Conservation (phyloP, 176 grass and related monocot species). For the Triticum turgidum region DNA sequence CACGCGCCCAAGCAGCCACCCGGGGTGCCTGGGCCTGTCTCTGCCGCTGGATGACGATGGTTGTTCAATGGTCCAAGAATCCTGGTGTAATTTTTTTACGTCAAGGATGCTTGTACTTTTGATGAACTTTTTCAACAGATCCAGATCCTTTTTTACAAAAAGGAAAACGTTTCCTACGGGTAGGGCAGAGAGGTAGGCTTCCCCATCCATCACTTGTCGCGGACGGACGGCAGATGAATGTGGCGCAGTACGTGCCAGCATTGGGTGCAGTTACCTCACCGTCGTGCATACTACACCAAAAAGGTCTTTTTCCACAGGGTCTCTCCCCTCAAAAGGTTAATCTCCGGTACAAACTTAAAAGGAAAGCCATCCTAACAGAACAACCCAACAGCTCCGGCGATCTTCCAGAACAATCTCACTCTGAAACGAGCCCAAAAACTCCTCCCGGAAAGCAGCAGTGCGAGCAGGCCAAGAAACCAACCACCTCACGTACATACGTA, state of each 20-base stretch:
- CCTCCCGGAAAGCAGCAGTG: neutral
- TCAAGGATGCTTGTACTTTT: too few relatives aligned
- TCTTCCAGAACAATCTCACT: neutral
- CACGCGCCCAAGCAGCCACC: too few relatives aligned
- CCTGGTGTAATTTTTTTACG: too few relatives aligned
- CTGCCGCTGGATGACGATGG: accelerated
- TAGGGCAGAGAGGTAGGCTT: too few relatives aligned
- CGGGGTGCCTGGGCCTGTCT: too few relatives aligned
- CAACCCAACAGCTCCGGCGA: neutral
- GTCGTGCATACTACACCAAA: neutral
- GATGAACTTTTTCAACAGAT: too few relatives aligned
- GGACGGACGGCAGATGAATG: neutral
- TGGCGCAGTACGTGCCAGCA: neutral
- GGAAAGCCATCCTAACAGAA: neutral
- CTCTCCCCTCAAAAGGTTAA: neutral
- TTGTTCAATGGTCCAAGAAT: too few relatives aligned
- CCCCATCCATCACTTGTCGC: neutral
- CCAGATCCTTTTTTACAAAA: too few relatives aligned
- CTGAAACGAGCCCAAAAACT: neutral
- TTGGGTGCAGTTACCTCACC: neutral
- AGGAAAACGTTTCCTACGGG: too few relatives aligned
- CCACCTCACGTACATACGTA: neutral
- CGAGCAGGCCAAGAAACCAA: neutral
- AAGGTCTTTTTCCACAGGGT: neutral
- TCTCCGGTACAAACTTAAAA: neutral